Conservation (phyloP, 768 basidiomycete genomes). For the Pholiota molesta region DNA sequence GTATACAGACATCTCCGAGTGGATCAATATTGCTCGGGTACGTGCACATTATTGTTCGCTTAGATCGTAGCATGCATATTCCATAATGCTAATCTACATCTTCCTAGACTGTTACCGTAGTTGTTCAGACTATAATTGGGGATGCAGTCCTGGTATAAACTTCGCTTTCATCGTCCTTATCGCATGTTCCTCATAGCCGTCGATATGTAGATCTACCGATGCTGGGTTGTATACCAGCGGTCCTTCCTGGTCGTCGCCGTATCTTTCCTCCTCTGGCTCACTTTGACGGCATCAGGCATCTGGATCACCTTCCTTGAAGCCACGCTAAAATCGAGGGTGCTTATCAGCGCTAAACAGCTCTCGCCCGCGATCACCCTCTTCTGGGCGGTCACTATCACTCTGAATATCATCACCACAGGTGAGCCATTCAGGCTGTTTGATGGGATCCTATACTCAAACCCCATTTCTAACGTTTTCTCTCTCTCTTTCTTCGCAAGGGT, state of each 20-base stretch:
- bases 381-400: slow-evolving; percentile 17
- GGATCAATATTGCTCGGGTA: slow-evolving; percentile 17
- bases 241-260: slow-evolving; percentile 19
- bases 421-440: slow-evolving; percentile 2
- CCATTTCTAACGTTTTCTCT: not conserved
- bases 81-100: not conserved
- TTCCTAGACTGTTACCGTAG: slow-evolving; percentile 6
- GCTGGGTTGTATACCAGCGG: slow-evolving; percentile 25
- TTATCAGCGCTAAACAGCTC: slow-evolving; percentile 9
- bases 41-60: not conserved
- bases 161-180: not conserved
- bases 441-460: too few species aligned
- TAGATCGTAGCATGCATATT: slow-evolving; percentile 12
- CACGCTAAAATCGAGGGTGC: slow-evolving; percentile 7
- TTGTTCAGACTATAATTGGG: slow-evolving; percentile 14
- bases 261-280: slow-evolving; percentile 25
- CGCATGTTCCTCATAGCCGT: not conserved
- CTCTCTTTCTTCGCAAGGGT: slow-evolving; percentile 6
- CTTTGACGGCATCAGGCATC: slow-evolving; percentile 11
- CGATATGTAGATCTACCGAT: slow-evolving; percentile 22
- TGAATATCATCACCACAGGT: slow-evolving; percentile 22
- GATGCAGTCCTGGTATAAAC: slow-evolving; percentile 19
- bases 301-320: slow-evolving; percentile 13
- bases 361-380: slow-evolving; percentile 12
- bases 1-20: slow-evolving; percentile 15